A percentile compares a stretch with the other conserved stretches of the same genome.
These are phyloP conservation scores for Corrigiola litoralis DNA, from an alignment of 179 eudicot species.

Conservation along the genomic window DNA sequence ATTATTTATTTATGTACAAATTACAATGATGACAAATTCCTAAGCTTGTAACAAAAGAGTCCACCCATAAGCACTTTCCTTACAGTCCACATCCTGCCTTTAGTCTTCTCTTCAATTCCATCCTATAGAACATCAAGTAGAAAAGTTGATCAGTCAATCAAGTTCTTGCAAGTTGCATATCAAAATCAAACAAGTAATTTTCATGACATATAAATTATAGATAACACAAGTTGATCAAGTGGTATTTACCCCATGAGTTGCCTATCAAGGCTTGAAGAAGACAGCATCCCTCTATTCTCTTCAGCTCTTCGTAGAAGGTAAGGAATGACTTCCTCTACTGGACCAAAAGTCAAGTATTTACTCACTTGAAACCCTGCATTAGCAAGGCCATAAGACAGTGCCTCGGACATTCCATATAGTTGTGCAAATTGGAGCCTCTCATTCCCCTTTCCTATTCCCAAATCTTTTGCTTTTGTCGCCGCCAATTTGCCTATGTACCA, in stretches of 20 bases:
- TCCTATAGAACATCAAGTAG: slow-evolving; percentile 32
- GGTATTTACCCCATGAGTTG: slow-evolving; percentile 67
- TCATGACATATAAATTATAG: neutral
- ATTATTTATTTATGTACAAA: slow-evolving; percentile 19
- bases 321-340: slow-evolving; percentile 81
- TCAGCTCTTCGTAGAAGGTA: slow-evolving; percentile 88
- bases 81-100: slow-evolving; percentile 13
- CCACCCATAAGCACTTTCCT: neutral
- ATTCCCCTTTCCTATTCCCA: slow-evolving; percentile 58
- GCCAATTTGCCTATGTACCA: slow-evolving; percentile 52
- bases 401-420: slow-evolving; percentile 88
- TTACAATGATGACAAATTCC: neutral
- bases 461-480: slow-evolving; percentile 49
- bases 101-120: slow-evolving; percentile 61
- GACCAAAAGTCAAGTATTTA: slow-evolving; percentile 92
- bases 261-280: slow-evolving; percentile 71
- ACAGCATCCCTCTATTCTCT: slow-evolving; percentile 78
- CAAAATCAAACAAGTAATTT: neutral
- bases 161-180: neutral
- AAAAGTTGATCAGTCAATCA: neutral
- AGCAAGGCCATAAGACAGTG: slow-evolving; percentile 62
- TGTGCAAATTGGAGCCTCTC: slow-evolving; percentile 80
- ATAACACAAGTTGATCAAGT: neutral
- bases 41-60: neutral
- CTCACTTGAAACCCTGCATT: slow-evolving; percentile 95